These are phyloP conservation scores for Aspergillus hancockii DNA, from an alignment of 495 filamentous ascomycete species.

Conservation along the genomic window DNA sequence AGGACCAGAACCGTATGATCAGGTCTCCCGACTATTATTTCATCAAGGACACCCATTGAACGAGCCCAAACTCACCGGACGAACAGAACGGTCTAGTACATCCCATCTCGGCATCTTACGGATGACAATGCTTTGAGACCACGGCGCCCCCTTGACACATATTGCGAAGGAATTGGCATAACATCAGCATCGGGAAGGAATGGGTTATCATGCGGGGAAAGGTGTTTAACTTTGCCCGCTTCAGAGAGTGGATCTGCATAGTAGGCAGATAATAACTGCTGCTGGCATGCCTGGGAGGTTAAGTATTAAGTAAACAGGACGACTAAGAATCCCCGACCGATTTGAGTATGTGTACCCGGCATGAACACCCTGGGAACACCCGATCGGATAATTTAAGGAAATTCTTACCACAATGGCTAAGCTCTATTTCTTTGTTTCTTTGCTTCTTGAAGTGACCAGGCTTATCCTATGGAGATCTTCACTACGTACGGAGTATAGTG, in stretches of 20 bases:
- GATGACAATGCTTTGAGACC: neutral
- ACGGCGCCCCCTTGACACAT: neutral
- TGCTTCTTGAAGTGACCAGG: no score
- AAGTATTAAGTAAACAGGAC: conserved; percentile 4
- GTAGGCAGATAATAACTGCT: neutral
- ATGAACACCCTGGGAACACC: neutral
- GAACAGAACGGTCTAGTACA: neutral
- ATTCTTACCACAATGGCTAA: neutral
- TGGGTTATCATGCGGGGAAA: neutral
- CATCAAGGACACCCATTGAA: neutral
- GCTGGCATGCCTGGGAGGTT: neutral
- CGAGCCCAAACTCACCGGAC: neutral
- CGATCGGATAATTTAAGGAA: conserved; percentile 3
- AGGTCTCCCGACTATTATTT: neutral
- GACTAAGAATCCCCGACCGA: neutral
- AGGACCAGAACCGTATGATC: neutral
- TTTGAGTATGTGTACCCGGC: neutral
- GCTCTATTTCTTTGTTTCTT: neutral
- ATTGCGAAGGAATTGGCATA: no score
- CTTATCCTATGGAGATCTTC: no score
- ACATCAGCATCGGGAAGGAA: neutral
- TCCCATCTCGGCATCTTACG: conserved; percentile 3
- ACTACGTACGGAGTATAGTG: no score
- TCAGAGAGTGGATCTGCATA: neutral
- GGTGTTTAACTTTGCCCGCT: conserved; percentile 1